phyloP scores from a whole-genome alignment of 257 asterid species.

The Nyctanthes arbortristis region DNA sequence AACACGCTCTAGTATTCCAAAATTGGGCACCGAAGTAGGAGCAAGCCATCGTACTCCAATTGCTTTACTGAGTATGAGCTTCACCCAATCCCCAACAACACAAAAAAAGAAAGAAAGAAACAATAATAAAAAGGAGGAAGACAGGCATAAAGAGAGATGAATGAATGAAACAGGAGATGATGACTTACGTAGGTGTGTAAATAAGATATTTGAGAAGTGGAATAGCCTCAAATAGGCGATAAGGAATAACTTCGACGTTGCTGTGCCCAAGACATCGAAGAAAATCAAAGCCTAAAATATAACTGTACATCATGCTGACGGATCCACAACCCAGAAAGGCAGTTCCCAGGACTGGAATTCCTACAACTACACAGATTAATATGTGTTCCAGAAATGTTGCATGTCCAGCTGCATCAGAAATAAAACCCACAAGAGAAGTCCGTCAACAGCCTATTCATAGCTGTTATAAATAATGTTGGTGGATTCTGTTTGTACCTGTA shows the following conservation, averaged over 20 bases:
- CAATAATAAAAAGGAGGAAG: too few relatives aligned
- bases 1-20: not conserved
- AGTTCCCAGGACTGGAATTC: conserved; percentile 75
- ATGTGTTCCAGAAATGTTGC: conserved; percentile 84
- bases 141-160: not conserved
- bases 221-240: conserved; percentile 40
- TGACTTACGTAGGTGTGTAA: conserved; percentile 78
- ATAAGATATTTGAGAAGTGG: conserved; percentile 69
- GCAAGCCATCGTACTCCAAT: not conserved
- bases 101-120: too few relatives aligned
- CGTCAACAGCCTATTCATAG: not conserved
- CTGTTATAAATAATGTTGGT: not conserved
- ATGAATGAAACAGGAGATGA: not conserved
- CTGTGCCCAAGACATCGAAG: conserved; percentile 84
- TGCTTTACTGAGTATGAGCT: not conserved
- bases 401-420: conserved; percentile 65
- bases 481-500: conserved; percentile 51
- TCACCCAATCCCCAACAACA: not conserved
- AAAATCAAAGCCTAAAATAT: conserved; percentile 71
- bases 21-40: not conserved
- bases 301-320: conserved; percentile 54
- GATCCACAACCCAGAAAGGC: conserved; percentile 72
- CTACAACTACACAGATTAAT: conserved; percentile 56
- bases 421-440: conserved; percentile 7
- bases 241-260: conserved; percentile 74